Evolutionary conservation across 768 basidiomycete genomes (phyloP), one percentile per base, ranked within the genome.

Genomic region (Calvatia gigantea): DNA sequence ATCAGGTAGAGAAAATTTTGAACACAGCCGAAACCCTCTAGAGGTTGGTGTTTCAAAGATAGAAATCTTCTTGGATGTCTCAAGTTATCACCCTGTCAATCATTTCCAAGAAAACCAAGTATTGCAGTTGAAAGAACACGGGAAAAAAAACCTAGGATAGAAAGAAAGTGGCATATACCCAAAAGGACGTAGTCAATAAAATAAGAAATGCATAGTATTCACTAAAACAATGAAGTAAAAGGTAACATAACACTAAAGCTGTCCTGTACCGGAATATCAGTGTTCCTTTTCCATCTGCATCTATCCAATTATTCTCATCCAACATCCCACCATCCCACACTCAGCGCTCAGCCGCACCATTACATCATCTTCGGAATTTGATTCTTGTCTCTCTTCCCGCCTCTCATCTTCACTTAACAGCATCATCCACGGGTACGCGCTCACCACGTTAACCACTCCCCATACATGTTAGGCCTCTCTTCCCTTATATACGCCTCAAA

Each of bases 391-490:
- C n/a, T n/a, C n/a, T n/a, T n/a, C n/a, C n/a, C n/a, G n/a, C n/a
- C 39, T 9, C 8, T n/a, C 39, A 15, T 19, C 7, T 19, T 41
- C 12, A 33, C 19, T 19, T 8, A 14, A 8, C n/a, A 19, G n/a
- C 21, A 41, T 8, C 4, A 41, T 9, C 12, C n/a, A 41, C n/a
- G n/a, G n/a, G n/a, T 21, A 1, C 41, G 23, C 41, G 8, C 33
- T 55, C 51, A 69, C 77, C 77, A 78, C 42, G 69, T 63, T 51
- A 78, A 60, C 81, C 80, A 83, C 73, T 94, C 93, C 31, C 93
- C 92, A 70, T 94, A 94, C 90, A 93, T 91, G 67, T 95, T 97
- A 19, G 94, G 92, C 28, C 83, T 72, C 70, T 97, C 94, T 1
- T 86, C 89, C 5, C 94, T 78, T 51, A 97, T 68, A 69, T 90